Conservation (phyloP, 1,284 basidiomycete genomes). For the Microbotryomycetes sp. region DNA sequence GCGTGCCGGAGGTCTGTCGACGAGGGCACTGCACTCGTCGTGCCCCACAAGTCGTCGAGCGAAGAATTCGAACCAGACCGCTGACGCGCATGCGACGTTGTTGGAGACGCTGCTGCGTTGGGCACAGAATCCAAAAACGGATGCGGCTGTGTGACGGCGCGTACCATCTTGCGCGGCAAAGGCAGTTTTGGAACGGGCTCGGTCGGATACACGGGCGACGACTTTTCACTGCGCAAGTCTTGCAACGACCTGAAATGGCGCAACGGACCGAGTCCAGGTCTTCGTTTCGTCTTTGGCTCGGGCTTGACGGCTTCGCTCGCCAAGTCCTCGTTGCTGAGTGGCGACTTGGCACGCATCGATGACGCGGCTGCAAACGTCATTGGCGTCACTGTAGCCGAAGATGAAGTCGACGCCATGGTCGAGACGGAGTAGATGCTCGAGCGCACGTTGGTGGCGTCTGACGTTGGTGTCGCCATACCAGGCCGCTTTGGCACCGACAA, state of each 20-base stretch:
- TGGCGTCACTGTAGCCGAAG: not conserved
- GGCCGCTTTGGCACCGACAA: too few species aligned
- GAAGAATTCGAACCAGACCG: slow-evolving; percentile 8
- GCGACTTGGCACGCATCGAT: not conserved
- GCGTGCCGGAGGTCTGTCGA: not conserved
- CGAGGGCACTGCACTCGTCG: slow-evolving; percentile 2
- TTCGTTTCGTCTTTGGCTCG: slow-evolving; percentile 2
- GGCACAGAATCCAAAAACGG: not conserved
- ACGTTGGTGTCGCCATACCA: not conserved
- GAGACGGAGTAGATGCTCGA: not conserved
- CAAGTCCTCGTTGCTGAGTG: not conserved
- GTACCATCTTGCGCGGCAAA: slow-evolving; percentile 14
- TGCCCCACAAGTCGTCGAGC: slow-evolving; percentile 22
- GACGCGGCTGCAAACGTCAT: not conserved
- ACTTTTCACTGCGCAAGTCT: slow-evolving; percentile 21
- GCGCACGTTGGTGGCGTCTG: not conserved
- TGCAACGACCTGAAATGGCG: slow-evolving; percentile 31
- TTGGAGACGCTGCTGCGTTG: not conserved
- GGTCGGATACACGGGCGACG: not conserved
- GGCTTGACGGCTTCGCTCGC: not conserved
- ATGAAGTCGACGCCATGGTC: not conserved
- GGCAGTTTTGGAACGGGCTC: not conserved
- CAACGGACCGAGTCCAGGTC: slow-evolving; percentile 11
- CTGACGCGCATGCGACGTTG: not conserved
- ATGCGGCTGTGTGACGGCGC: slow-evolving; percentile 20